A percentile compares a stretch with the other conserved stretches of the same genome.
phyloP scores from a whole-genome alignment of 306 rosid genomes.

The Sicyos edulis region DNA sequence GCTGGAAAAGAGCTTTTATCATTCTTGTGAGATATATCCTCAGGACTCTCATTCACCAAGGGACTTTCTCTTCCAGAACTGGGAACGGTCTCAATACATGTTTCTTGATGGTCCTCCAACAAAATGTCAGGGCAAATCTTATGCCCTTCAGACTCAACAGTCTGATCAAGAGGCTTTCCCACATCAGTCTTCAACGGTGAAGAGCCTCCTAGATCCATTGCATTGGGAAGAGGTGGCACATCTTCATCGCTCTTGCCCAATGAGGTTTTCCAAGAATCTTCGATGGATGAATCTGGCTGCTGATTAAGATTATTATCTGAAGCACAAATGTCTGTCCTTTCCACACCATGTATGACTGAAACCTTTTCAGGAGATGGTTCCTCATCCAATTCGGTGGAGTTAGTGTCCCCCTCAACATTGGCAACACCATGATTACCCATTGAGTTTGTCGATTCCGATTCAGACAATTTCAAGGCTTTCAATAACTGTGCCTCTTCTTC shows the following conservation, averaged over 20 bases:
- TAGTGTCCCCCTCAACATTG: slow-evolving; percentile 26
- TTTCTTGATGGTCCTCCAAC: slow-evolving; percentile 37
- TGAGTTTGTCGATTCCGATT: slow-evolving; percentile 34
- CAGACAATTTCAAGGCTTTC: slow-evolving; percentile 65
- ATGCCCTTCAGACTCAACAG: slow-evolving; percentile 31
- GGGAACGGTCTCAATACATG: slow-evolving; percentile 27
- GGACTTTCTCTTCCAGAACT: slow-evolving; percentile 32
- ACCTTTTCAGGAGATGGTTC: slow-evolving; percentile 22
- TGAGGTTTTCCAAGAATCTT: slow-evolving; percentile 36
- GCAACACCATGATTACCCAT: slow-evolving; percentile 34
- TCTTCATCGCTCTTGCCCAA: slow-evolving; percentile 31
- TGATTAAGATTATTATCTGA: slow-evolving; percentile 31
- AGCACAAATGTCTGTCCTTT: slow-evolving; percentile 35
- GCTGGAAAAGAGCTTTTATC: slow-evolving; percentile 30
- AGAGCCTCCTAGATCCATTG: slow-evolving; percentile 29
- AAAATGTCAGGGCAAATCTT: slow-evolving; percentile 29
- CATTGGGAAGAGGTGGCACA: slow-evolving; percentile 31
- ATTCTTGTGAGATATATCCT: slow-evolving; percentile 30
- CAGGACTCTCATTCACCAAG: slow-evolving; percentile 30
- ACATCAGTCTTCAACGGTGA: slow-evolving; percentile 32
- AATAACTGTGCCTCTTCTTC: slow-evolving; percentile 83
- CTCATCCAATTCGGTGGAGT: slow-evolving; percentile 30
- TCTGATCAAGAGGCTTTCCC: slow-evolving; percentile 31
- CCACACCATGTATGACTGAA: slow-evolving; percentile 37
- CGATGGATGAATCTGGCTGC: slow-evolving; percentile 32